Evolutionary conservation across 495 filamentous ascomycete species (phyloP).

Genomic region (Talaromyces liani): DNA sequence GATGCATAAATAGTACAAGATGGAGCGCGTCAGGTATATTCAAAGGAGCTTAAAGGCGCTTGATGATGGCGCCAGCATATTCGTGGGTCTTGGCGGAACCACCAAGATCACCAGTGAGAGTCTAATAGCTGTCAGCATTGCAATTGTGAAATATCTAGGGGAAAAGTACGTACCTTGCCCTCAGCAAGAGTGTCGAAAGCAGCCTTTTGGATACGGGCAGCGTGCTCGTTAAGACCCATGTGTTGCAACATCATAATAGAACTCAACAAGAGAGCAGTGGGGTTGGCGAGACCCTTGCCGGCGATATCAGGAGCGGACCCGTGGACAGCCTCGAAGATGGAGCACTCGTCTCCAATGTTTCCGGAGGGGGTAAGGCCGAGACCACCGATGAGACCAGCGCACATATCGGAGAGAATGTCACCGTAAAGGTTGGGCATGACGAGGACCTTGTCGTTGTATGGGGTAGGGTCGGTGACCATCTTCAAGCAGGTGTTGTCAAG

Average conservation of each 20-base stretch:
- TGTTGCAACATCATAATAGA: slow-evolving; percentile 99
- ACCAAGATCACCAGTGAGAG: slow-evolving; percentile 88
- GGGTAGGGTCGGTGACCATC: slow-evolving; percentile 87
- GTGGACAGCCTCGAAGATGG: slow-evolving; percentile 99
- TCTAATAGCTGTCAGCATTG: slow-evolving; percentile 27
- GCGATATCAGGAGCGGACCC: slow-evolving; percentile 97
- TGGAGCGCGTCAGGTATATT: slow-evolving; percentile 2
- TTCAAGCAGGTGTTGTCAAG: slow-evolving; percentile 98
- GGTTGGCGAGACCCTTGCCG: slow-evolving; percentile 91
- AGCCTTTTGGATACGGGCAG: slow-evolving; percentile 82
- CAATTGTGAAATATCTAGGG: neutral
- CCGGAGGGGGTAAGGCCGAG: slow-evolving; percentile 94
- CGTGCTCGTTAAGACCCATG: slow-evolving; percentile 84
- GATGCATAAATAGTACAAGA: slow-evolving; percentile 10
- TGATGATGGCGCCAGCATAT: slow-evolving; percentile 87
- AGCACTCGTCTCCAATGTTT: slow-evolving; percentile 98
- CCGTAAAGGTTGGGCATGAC: slow-evolving; percentile 99
- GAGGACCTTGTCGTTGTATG: slow-evolving; percentile 98
- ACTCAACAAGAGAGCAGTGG: slow-evolving; percentile 82
- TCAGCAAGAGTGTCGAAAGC: slow-evolving; percentile 91
- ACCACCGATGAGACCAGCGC: slow-evolving; percentile 95
- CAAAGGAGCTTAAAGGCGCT: slow-evolving; percentile 53
- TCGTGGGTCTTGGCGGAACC: slow-evolving; percentile 89
- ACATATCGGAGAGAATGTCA: slow-evolving; percentile 99
- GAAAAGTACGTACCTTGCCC: slow-evolving; percentile 60